Evolutionary conservation across 305 asterid genomes (phyloP).

Genomic region (Plantago lanceolata): DNA sequence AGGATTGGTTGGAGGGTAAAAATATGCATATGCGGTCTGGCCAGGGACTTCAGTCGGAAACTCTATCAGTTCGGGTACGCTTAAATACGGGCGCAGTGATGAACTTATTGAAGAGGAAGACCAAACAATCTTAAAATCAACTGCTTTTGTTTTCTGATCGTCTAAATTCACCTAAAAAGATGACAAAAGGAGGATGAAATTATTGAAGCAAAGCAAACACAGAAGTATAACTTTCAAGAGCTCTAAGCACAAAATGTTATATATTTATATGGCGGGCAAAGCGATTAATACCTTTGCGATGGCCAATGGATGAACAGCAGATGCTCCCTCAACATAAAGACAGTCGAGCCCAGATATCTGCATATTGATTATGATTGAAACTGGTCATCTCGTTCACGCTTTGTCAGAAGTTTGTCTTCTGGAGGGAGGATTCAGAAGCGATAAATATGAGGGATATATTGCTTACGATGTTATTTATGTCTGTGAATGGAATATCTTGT

Average conservation of each 20-base stretch:
- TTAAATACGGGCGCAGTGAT: constrained; percentile 43
- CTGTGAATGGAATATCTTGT: constrained; percentile 79
- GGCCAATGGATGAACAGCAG: constrained; percentile 68
- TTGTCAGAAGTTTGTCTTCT: constrained; percentile 5
- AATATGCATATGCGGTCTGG: constrained; percentile 84
- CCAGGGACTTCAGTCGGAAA: constrained; percentile 89
- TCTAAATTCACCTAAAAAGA: constrained; percentile 65
- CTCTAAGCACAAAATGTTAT: neutral
- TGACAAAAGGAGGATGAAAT: constrained; percentile 29
- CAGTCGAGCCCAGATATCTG: constrained; percentile 59
- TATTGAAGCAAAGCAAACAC: constrained; percentile 14
- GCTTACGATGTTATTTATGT: constrained; percentile 67
- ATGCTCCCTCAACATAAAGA: constrained; percentile 86
- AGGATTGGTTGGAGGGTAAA: constrained; percentile 88
- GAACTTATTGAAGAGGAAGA: constrained; percentile 59
- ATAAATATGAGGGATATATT: constrained; percentile 9
- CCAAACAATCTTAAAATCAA: constrained; percentile 67
- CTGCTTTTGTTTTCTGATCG: constrained; percentile 59
- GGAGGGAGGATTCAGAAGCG: constrained; percentile 17
- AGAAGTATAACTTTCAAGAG: constrained; percentile 8
- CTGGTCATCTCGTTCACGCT: constrained; percentile 10
- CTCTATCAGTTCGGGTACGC: constrained; percentile 74
- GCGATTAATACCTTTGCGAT: constrained; percentile 66
- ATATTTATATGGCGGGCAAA: neutral
- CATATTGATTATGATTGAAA: constrained; percentile 27